Evolutionary conservation across 1,139 yeast species (phyloP).

Genomic region (Zhuliangozyma blackwelliae): DNA sequence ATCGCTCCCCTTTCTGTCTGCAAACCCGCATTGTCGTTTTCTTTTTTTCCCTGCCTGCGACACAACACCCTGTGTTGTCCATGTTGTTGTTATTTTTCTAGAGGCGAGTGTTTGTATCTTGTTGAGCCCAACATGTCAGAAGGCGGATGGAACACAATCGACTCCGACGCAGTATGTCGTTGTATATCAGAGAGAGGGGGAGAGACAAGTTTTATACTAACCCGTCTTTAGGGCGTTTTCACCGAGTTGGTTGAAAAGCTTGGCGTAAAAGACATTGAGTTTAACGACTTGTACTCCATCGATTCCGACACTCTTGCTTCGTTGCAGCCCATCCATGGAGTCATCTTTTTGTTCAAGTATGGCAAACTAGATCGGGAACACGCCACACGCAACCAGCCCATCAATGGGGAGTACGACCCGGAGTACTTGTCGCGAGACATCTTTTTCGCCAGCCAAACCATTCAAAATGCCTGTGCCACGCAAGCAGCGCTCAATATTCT

Average conservation of each 20-base stretch:
- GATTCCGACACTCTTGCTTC: slow-evolving; percentile 43
- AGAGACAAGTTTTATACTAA: slow-evolving; percentile 7
- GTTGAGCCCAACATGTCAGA: slow-evolving; percentile 7
- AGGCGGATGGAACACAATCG: slow-evolving; percentile 64
- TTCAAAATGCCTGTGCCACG: slow-evolving; percentile 75
- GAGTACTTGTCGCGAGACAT: slow-evolving; percentile 33
- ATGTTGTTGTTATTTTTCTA: too few relatives aligned
- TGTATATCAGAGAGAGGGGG: background rate
- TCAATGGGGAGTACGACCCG: slow-evolving; percentile 43
- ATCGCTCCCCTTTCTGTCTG: too few relatives aligned
- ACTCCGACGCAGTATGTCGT: slow-evolving; percentile 57
- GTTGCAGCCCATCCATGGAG: slow-evolving; percentile 52
- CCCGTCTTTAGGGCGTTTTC: slow-evolving; percentile 50
- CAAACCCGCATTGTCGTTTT: too few relatives aligned
- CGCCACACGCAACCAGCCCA: slow-evolving; percentile 28
- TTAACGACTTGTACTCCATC: slow-evolving; percentile 56
- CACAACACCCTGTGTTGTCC: too few relatives aligned
- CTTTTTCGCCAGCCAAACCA: slow-evolving; percentile 64
- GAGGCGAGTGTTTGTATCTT: too few relatives aligned
- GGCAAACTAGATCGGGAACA: slow-evolving; percentile 33
- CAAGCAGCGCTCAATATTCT: slow-evolving; percentile 66
- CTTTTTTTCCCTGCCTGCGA: too few relatives aligned
- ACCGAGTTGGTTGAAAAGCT: slow-evolving; percentile 59
- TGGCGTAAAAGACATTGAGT: slow-evolving; percentile 53
- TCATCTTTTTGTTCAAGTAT: slow-evolving; percentile 62